A percentile compares a stretch with the other conserved stretches of the same genome.
phyloP scores from a whole-genome alignment of 371 early-diverging fungal species.

The Sporodiniella umbellata region DNA sequence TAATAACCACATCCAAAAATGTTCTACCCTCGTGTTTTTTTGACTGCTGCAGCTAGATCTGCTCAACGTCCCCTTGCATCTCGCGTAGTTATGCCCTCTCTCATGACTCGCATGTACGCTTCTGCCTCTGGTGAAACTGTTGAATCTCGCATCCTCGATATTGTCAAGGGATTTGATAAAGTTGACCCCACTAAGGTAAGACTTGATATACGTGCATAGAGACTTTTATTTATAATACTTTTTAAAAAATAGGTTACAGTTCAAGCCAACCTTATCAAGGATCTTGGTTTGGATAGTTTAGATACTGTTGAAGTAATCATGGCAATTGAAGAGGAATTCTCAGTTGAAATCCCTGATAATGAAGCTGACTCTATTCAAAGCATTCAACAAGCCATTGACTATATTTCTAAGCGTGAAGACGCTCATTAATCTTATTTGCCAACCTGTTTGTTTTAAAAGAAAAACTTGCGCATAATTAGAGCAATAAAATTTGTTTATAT shows the following conservation, averaged over 20 bases:
- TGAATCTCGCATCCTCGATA: slow-evolving; percentile 81
- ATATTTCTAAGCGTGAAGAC: slow-evolving; percentile 72
- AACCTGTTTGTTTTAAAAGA: too few species aligned
- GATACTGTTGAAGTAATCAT: too few species aligned
- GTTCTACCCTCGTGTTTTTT: slow-evolving; percentile 28
- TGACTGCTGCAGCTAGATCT: slow-evolving; percentile 32
- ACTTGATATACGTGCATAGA: too few species aligned
- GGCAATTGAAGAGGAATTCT: slow-evolving; percentile 98
- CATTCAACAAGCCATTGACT: slow-evolving; percentile 86
- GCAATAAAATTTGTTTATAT: too few species aligned
- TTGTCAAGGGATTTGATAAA: slow-evolving; percentile 93
- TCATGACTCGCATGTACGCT: slow-evolving; percentile 51
- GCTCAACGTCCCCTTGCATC: slow-evolving; percentile 20
- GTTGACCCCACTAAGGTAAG: slow-evolving; percentile 85
- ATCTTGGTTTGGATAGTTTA: too few species aligned
- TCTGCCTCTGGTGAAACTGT: slow-evolving; percentile 54
- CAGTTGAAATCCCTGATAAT: slow-evolving; percentile 95
- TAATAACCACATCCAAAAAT: background rate
- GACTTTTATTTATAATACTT: background rate
- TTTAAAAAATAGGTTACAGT: slow-evolving; percentile 55
- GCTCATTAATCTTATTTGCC: slow-evolving; percentile 57
- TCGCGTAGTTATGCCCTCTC: slow-evolving; percentile 22
- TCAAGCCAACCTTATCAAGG: too few species aligned
- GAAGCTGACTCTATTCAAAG: slow-evolving; percentile 95
- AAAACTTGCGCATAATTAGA: too few species aligned